Conservation (phyloP, 257 asterid species). For the Leonotis leonurus region DNA sequence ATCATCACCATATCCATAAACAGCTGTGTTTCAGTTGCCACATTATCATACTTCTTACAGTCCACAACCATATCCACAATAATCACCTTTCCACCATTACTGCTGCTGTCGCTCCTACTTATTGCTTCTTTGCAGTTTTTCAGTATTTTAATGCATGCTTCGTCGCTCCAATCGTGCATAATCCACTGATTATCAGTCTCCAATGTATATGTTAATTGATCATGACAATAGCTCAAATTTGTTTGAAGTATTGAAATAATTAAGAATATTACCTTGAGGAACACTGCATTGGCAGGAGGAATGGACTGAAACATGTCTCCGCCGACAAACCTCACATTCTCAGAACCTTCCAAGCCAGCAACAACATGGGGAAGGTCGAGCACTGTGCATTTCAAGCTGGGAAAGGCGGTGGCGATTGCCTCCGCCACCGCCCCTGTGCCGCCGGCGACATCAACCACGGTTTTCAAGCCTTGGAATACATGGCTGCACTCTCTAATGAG, state of each 20-base stretch:
- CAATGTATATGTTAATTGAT: too few species aligned
- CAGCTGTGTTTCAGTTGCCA: not conserved
- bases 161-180: not conserved
- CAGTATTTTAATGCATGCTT: not conserved
- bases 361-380: conserved; percentile 22
- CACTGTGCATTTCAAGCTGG: not conserved
- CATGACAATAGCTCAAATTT: too few species aligned
- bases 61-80: conserved; percentile 1
- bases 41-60: not conserved
- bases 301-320: conserved; percentile 22
- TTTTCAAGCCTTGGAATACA: not conserved
- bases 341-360: conserved; percentile 6
- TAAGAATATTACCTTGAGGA: conserved; percentile 14
- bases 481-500: not conserved
- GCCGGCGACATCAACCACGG: not conserved
- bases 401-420: not conserved
- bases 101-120: not conserved
- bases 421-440: not conserved
- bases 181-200: not conserved
- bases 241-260: too few species aligned
- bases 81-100: conserved; percentile 3
- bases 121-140: conserved; percentile 5
- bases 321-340: conserved; percentile 3
- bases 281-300: conserved; percentile 14
- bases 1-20: not conserved